These are phyloP conservation scores for Penicillium sp. DNA, from an alignment of 2,329 filamentous ascomycete species.

Conservation along the genomic window DNA sequence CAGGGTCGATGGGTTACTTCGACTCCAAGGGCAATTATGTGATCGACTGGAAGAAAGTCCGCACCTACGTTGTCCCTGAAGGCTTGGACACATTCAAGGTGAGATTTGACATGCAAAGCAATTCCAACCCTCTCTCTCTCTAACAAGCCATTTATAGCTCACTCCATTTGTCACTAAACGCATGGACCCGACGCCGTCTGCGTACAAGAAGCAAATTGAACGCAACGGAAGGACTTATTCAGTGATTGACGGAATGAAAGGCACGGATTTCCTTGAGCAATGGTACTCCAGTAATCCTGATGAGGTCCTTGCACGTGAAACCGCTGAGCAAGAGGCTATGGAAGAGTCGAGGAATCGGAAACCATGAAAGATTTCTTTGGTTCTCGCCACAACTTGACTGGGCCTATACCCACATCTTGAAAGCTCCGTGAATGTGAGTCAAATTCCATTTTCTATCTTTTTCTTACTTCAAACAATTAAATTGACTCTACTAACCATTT, in stretches of 20 bases:
- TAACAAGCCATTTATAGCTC: conserved; percentile 25
- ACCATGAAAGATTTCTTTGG: not conserved
- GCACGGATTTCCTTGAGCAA: conserved; percentile 35
- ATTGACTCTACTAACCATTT: not conserved
- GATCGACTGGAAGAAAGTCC: conserved; percentile 80
- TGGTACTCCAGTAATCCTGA: conserved; percentile 33
- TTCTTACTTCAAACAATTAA: no score
- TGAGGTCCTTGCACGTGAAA: conserved; percentile 22
- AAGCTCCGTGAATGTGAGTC: not conserved
- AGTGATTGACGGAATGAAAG: conserved; percentile 27
- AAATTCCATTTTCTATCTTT: no score
- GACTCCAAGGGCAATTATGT: conserved; percentile 56
- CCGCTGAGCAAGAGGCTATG: conserved; percentile 18
- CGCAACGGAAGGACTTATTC: conserved; percentile 22
- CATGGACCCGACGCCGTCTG: conserved; percentile 25
- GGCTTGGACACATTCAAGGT: conserved; percentile 68
- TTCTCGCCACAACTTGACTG: not conserved
- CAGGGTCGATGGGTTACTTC: conserved; percentile 82
- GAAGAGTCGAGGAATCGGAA: conserved; percentile 1
- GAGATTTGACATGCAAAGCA: not conserved
- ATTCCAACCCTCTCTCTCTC: no score
- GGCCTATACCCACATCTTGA: not conserved
- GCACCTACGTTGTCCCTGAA: conserved; percentile 78
- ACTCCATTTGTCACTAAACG: conserved; percentile 43
- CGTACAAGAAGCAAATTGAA: conserved; percentile 26